Evolutionary conservation across 352 stramenopile species (phyloP).

Genomic region (Peronosclerospora sorghi): DNA sequence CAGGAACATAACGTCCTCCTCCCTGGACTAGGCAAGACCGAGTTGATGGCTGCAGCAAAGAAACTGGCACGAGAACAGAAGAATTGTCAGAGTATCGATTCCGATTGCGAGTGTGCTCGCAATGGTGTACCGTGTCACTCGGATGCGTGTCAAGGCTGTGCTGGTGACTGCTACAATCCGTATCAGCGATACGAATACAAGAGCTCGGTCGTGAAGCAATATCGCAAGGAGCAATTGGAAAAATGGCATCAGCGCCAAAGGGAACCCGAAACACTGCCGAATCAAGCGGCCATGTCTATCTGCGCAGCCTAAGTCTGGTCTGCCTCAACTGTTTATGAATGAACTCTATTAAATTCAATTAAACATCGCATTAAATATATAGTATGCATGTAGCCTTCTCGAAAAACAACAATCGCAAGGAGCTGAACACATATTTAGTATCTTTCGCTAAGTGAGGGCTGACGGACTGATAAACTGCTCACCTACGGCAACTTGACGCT

Average conservation of each 20-base stretch:
- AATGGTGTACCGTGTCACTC: slow-evolving; percentile 71
- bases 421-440: too few species aligned
- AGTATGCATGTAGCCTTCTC: too few species aligned
- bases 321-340: too few species aligned
- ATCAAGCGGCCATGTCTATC: slow-evolving; percentile 13
- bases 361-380: slow-evolving; percentile 2
- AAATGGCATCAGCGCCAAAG: slow-evolving; percentile 35
- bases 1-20: slow-evolving; percentile 39
- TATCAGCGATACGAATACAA: slow-evolving; percentile 69
- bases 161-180: slow-evolving; percentile 61
- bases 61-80: slow-evolving; percentile 48
- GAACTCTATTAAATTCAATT: slow-evolving; percentile 9
- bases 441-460: too few species aligned
- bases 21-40: slow-evolving; percentile 38
- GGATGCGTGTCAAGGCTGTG: slow-evolving; percentile 63
- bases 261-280: slow-evolving; percentile 10
- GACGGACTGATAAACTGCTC: slow-evolving; percentile 10
- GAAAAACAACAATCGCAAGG: too few species aligned
- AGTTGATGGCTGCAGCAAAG: slow-evolving; percentile 60
- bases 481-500: slow-evolving; percentile 12
- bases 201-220: slow-evolving; percentile 47
- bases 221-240: slow-evolving; percentile 58
- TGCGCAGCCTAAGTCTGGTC: slow-evolving; percentile 14
- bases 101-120: slow-evolving; percentile 60
- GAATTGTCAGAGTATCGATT: slow-evolving; percentile 51